phyloP scores from a whole-genome alignment of 768 basidiomycete species.

The Lactarius psammicola region DNA sequence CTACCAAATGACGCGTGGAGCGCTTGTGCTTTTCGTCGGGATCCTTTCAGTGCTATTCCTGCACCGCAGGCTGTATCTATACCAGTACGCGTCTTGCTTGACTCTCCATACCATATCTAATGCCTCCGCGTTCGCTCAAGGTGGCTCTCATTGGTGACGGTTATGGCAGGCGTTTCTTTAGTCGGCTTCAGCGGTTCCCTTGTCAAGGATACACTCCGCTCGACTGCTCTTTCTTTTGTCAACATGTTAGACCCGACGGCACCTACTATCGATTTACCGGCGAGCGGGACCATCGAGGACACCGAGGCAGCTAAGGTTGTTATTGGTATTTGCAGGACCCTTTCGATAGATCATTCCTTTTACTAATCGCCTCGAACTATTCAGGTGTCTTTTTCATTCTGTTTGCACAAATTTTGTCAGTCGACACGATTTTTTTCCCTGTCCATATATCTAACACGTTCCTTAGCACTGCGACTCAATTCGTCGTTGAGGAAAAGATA shows the following conservation, averaged over 20 bases:
- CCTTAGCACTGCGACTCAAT: conserved; percentile 81
- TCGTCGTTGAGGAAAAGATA: conserved; percentile 96
- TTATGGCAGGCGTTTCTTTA: conserved; percentile 79
- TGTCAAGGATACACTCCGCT: conserved; percentile 68
- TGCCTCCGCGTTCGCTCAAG: conserved; percentile 39
- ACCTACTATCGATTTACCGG: conserved; percentile 35
- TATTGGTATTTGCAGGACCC: conserved; percentile 51
- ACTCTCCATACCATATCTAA: conserved; percentile 10
- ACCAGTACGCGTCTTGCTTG: conserved; percentile 56
- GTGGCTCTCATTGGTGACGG: conserved; percentile 88
- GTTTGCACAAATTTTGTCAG: conserved; percentile 94
- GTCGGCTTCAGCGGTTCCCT: conserved; percentile 91
- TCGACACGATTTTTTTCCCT: conserved; percentile 26
- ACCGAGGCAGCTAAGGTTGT: conserved; percentile 69
- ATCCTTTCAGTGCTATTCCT: conserved; percentile 90
- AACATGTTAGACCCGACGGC: conserved; percentile 30
- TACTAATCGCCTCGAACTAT: conserved; percentile 16
- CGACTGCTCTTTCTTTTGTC: conserved; percentile 38
- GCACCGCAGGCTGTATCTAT: conserved; percentile 76
- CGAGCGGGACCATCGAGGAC: conserved; percentile 49
- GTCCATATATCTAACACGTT: conserved; percentile 14
- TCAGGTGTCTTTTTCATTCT: conserved; percentile 87
- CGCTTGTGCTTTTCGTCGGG: conserved; percentile 92
- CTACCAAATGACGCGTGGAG: conserved; percentile 95
- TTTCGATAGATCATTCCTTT: conserved; percentile 25